Conservation (phyloP, 108 stramenopile genomes). For the Nannochloropsis salina region DNA sequence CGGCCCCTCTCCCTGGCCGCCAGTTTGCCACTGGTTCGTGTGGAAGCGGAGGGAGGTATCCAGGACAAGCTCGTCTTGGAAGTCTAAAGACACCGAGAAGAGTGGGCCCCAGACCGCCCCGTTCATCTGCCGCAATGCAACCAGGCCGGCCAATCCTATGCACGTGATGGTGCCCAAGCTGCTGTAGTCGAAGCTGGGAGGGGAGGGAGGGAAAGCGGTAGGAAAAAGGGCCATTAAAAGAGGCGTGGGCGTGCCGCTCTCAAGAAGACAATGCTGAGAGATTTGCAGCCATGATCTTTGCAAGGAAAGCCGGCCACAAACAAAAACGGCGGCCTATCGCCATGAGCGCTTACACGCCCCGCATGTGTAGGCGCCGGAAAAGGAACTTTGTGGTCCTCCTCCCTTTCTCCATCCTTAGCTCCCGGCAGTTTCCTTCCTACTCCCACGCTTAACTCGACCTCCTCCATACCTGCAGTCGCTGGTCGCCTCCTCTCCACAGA, state of each 20-base stretch:
- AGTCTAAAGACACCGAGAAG: constrained; percentile 26
- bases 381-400: not conserved
- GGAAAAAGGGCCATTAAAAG: not conserved
- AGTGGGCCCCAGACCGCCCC: constrained; percentile 6
- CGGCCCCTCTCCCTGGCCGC: not conserved
- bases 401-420: not conserved
- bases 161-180: not conserved
- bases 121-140: constrained; percentile 13
- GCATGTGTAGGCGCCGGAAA: too few species aligned
- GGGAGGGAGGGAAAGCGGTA: not conserved
- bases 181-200: not conserved
- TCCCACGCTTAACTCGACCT: not conserved
- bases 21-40: not conserved
- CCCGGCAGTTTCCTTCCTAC: not conserved
- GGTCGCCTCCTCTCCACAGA: not conserved
- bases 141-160: not conserved
- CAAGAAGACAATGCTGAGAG: too few species aligned
- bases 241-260: too few species aligned
- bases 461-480: not conserved
- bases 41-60: constrained; percentile 13
- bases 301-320: too few species aligned
- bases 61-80: constrained; percentile 23
- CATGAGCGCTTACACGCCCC: too few species aligned
- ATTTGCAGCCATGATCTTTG: too few species aligned
- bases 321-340: too few species aligned